Conservation (phyloP, 139 green algal genomes). For the Micromonas commoda region DNA sequence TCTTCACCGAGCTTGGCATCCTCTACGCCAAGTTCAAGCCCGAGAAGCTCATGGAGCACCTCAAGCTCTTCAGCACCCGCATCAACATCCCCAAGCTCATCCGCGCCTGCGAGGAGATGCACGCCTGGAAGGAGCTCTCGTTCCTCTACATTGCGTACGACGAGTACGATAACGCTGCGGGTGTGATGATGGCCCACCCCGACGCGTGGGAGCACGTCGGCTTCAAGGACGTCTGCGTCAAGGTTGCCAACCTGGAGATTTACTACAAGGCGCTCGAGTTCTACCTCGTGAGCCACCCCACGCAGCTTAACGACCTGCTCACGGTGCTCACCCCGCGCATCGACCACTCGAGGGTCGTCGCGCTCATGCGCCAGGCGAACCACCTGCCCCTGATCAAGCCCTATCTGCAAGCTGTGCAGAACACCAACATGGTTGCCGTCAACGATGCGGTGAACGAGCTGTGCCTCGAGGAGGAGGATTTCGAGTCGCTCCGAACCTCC, state of each 20-base stretch:
- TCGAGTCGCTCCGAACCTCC: conserved; percentile 62
- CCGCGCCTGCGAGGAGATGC: conserved; percentile 82
- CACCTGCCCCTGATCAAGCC: conserved; percentile 92
- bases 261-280: conserved; percentile 93
- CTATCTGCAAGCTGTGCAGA: conserved; percentile 89
- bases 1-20: conserved; percentile 97
- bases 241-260: conserved; percentile 75
- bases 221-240: conserved; percentile 95
- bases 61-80: conserved; percentile 93
- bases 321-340: conserved; percentile 82
- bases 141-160: conserved; percentile 97
- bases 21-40: conserved; percentile 78
- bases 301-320: conserved; percentile 91
- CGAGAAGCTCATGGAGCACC: conserved; percentile 96
- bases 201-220: conserved; percentile 93
- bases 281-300: conserved; percentile 95
- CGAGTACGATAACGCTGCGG: conserved; percentile 95
- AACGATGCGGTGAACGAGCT: conserved; percentile 93
- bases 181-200: conserved; percentile 89
- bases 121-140: conserved; percentile 93
- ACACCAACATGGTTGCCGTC: conserved; percentile 74
- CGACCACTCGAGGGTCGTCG: conserved; percentile 87
- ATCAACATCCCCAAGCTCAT: conserved; percentile 99
- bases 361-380: conserved; percentile 75
- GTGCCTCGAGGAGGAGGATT: conserved; percentile 96